Conservation (phyloP, 805 yeast species). For the Phaffomyces antillensis region DNA sequence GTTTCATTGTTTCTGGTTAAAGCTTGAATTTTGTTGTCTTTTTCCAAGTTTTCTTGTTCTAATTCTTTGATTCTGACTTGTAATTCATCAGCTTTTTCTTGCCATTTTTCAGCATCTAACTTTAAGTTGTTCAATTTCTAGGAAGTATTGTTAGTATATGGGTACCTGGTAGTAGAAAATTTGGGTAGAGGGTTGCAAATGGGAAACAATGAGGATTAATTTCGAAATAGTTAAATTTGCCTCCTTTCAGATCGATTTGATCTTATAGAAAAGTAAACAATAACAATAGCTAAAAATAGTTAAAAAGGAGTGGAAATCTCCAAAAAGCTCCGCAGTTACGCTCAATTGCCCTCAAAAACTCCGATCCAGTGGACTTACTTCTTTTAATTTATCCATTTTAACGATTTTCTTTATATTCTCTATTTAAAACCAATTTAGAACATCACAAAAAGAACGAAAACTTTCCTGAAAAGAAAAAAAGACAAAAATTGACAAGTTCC, state of each 20-base stretch:
- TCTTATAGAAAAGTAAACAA: no score
- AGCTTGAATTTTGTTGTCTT: constrained; percentile 92
- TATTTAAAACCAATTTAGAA: constrained; percentile 1
- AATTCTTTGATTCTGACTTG: constrained; percentile 73
- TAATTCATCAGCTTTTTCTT: constrained; percentile 90
- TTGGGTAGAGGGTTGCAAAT: no score
- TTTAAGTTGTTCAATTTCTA: constrained; percentile 85
- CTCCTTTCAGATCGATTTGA: background rate
- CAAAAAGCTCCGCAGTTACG: no score
- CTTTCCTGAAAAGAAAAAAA: background rate
- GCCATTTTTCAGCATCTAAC: constrained; percentile 95
- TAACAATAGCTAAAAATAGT: background rate
- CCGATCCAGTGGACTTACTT: constrained; percentile 14
- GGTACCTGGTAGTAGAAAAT: no score
- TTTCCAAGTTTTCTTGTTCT: constrained; percentile 87
- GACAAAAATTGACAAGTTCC: background rate
- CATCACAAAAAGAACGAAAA: constrained; percentile 4
- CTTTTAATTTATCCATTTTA: constrained; percentile 21
- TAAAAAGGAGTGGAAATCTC: background rate
- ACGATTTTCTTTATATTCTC: background rate
- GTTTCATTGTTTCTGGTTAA: constrained; percentile 87
- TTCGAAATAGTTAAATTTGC: background rate
- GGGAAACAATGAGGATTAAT: background rate
- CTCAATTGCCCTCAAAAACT: background rate
- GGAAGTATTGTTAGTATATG: constrained; percentile 8